Base-by-base conservation (phyloP, 306 rosid genomes). In the Prunus mume region DNA sequence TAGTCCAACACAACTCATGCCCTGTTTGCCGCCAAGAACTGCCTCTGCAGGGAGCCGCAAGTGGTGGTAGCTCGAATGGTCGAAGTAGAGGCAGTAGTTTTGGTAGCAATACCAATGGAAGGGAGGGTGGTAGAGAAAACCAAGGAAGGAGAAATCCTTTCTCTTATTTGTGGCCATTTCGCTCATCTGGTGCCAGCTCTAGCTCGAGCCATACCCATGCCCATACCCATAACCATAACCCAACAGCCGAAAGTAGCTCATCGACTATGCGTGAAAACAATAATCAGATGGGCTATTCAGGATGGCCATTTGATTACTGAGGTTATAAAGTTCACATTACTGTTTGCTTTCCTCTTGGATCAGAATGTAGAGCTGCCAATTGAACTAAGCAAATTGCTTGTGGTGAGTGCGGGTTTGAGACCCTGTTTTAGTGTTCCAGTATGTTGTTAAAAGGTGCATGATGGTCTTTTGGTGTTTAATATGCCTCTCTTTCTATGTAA, bases 1-100 rank as follows among this genome's bases (percentile, higher is more conserved):
- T 91, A 64, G 87, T 84, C 15, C 90, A 89, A 80, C 92, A 89
- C 82, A 89, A 91, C 83, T 77, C 91, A 46, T 89, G 97, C 84
- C 97, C 94, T 49, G 93, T 89, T 58, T 91, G 97, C 78, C 92
- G 94, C 70, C 92, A 89, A 76, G 97, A 89, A 77, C 77, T 87
- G 81, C 90, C 88, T 5, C 87, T 80, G 0, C 88, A 86, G 46
- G 89, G 86, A 79, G 76, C 64, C 24, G 79, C 78, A 51, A 63
- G 81, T 65, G 76, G 72, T 62, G 73, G 20, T 0, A 74, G 77
- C 68, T 58, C 85, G 72, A 84, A 64, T 67, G 50, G 83, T 74
- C 79, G 76, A 50, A 84, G 61, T 69, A 83, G 90, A 76, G 80
- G 80, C 58, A 38, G 79, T 69, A 69, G 66, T 71, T 54, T 15